These are phyloP conservation scores for Pythium plurisporium DNA, from an alignment of 352 stramenopile genomes.

Conservation along the genomic window DNA sequence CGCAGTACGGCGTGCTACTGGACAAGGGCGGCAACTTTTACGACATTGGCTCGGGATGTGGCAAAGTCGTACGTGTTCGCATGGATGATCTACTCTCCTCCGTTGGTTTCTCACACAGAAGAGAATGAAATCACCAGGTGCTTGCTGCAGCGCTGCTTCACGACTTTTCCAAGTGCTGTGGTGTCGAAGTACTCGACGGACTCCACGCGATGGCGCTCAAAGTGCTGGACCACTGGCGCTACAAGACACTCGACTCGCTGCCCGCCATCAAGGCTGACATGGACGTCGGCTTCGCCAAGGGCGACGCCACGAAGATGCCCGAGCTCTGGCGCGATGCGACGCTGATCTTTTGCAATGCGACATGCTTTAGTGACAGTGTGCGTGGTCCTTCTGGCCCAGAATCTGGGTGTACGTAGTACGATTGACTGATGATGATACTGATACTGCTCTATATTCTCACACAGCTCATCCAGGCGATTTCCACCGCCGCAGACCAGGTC, in stretches of 20 bases:
- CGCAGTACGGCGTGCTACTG: slow-evolving; percentile 51
- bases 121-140: slow-evolving; percentile 38
- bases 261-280: slow-evolving; percentile 45
- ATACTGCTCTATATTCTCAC: not conserved
- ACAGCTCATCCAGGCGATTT: slow-evolving; percentile 33
- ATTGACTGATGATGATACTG: not conserved
- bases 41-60: slow-evolving; percentile 62
- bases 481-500: slow-evolving; percentile 36
- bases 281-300: slow-evolving; percentile 52
- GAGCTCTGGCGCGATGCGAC: slow-evolving; percentile 57
- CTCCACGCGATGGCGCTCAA: slow-evolving; percentile 59
- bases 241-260: slow-evolving; percentile 52
- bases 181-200: slow-evolving; percentile 59
- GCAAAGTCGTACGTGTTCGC: slow-evolving; percentile 51
- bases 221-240: slow-evolving; percentile 59
- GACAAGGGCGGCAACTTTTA: slow-evolving; percentile 67
- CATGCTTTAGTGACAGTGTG: slow-evolving; percentile 63
- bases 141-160: slow-evolving; percentile 55
- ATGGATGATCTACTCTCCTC: not conserved
- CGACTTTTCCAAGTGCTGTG: slow-evolving; percentile 61
- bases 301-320: slow-evolving; percentile 34
- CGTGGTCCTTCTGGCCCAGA: no score
- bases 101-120: not conserved
- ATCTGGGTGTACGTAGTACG: no score
- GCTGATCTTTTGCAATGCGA: slow-evolving; percentile 64